Evolutionary conservation across 2,329 filamentous ascomycete genomes (phyloP), one percentile per base, ranked within the genome.

Genomic region (Cyphellophora attinorum): DNA sequence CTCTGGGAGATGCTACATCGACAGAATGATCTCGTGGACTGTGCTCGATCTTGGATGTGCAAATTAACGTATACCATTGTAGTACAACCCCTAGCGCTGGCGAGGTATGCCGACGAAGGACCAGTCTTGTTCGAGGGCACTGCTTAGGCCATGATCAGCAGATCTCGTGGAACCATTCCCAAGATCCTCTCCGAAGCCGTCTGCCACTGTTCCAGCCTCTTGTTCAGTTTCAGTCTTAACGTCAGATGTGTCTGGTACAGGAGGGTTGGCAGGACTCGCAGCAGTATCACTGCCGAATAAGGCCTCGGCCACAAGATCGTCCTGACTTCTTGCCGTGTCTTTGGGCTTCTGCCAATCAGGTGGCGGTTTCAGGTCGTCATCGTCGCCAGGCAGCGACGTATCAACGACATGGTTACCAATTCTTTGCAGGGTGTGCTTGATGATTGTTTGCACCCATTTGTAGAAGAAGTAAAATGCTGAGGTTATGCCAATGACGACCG

Each of bases 401-500:
- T 49, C 43, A 18, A 49, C 46, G 31, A 49, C 47, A 29, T 47
- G 47, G 41, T 49, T 49, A 11, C 45, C 46, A 13, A 49, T 47
- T 5, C 39, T 31, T 28, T 44, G 40, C 25, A 49, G 41, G 19
- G 41, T 39, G 19, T 37, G 39, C 31, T 38, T 33, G 17, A 49
- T 41, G 25, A 49, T 44, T 2, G 39, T 36, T 32, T 49, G 42
- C 8, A 47, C 45, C 42, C 40, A 47, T 34, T 43, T 34, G 18
- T 49, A 49, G 35, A 47, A 49, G 32, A 49, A 37, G 27, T 40
- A 47, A 19, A 46, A 44, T 12, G 46, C 46, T 14, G 46, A 46
- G 10, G 40, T 19, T 14, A 91, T 74, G 2, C 91, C 91, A 44
- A 95, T 72, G 3, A 85, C 51, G 27, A 96, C 76, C 33, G 93